Evolutionary conservation across 1,139 yeast species (phyloP).

Genomic region (Saccharomyces hybrid): DNA sequence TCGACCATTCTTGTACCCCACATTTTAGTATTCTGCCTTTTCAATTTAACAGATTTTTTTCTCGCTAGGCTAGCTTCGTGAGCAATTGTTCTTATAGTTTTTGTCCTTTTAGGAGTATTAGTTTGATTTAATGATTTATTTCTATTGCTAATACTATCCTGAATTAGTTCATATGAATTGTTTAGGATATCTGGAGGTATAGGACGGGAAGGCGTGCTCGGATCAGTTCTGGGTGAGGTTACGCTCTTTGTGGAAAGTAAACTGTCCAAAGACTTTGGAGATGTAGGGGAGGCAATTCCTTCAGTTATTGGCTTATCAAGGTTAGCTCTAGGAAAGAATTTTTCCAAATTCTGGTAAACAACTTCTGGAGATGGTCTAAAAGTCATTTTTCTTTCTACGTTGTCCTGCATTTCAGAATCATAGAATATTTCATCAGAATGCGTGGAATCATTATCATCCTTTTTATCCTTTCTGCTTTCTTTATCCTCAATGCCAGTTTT

Average conservation of each 20-base stretch:
- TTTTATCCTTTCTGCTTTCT: background rate
- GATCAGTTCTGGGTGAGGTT: conserved; percentile 7
- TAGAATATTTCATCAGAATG: conserved; percentile 5
- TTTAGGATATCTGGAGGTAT: background rate
- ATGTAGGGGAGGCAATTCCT: conserved; percentile 55
- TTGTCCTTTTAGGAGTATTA: conserved; percentile 48
- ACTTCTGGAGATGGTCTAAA: conserved; percentile 95
- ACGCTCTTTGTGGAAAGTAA: conserved; percentile 9
- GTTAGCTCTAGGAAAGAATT: conserved; percentile 87
- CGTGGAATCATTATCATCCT: conserved; percentile 12
- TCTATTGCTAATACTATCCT: background rate
- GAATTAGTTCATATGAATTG: background rate
- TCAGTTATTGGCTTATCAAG: conserved; percentile 88
- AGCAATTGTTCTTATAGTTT: conserved; percentile 87
- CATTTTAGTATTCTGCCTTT: conserved; percentile 84
- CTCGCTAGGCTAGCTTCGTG: conserved; percentile 74
- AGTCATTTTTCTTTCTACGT: conserved; percentile 38
- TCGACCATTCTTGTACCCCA: conserved; percentile 96
- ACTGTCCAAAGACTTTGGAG: conserved; percentile 35
- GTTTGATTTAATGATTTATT: background rate
- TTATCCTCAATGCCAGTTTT: background rate
- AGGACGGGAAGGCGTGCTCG: background rate
- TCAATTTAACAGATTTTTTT: conserved; percentile 36
- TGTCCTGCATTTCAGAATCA: conserved; percentile 16
- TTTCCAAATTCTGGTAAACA: conserved; percentile 82